These are phyloP conservation scores for Rhododendron molle DNA, from an alignment of 148 eudicot genomes.

Conservation along the genomic window DNA sequence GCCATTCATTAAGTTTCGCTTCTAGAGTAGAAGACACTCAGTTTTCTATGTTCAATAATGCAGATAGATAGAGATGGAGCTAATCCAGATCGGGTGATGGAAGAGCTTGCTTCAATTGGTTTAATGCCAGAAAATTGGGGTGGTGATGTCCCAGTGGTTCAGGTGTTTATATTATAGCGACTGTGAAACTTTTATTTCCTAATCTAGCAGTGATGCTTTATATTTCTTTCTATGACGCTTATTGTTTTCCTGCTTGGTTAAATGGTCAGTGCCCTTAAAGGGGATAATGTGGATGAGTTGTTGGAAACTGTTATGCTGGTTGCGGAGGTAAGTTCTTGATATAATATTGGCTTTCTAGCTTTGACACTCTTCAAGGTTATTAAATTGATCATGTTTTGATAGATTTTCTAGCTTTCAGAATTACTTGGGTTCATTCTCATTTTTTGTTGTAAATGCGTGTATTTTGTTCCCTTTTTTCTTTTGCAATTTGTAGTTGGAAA, in stretches of 20 bases:
- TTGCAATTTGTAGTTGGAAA: neutral
- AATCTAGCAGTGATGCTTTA: neutral
- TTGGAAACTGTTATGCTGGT: slow-evolving; percentile 94
- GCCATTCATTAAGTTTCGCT: neutral
- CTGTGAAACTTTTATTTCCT: neutral
- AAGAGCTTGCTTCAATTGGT: slow-evolving; percentile 91
- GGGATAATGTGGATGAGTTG: slow-evolving; percentile 81
- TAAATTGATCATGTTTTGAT: neutral
- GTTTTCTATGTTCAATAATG: slow-evolving; percentile 12
- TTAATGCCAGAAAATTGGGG: slow-evolving; percentile 98
- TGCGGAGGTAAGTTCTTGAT: slow-evolving; percentile 66
- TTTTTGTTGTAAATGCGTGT: neutral
- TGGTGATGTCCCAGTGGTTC: slow-evolving; percentile 86
- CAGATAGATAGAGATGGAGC: slow-evolving; percentile 99
- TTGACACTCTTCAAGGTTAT: slow-evolving; percentile 5
- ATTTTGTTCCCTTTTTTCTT: neutral
- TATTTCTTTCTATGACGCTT: neutral
- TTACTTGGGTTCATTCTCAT: neutral
- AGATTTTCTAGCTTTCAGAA: neutral
- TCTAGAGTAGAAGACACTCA: neutral
- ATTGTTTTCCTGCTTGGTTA: slow-evolving; percentile 9
- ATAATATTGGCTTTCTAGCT: neutral
- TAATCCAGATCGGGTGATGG: slow-evolving; percentile 91
- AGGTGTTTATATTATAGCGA: slow-evolving; percentile 38
- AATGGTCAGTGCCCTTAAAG: slow-evolving; percentile 97